Evolutionary conservation across 2,329 filamentous ascomycete species (phyloP), one percentile per base, ranked within the genome.

Genomic region (Macrophomina pseudophaseolina): DNA sequence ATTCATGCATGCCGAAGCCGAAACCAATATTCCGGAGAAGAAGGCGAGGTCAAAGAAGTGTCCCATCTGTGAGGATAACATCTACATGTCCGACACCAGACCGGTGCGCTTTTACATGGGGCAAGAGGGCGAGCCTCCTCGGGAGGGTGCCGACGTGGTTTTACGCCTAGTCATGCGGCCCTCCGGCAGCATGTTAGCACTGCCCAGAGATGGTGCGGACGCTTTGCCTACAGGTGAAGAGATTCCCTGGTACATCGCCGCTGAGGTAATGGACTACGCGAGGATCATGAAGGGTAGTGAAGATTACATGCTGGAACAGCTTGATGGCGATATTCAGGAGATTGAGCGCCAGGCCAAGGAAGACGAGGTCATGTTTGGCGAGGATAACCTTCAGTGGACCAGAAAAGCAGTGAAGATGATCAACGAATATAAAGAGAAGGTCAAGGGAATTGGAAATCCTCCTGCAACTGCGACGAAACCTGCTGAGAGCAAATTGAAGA

Each of bases 281-380:
- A 88, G 94, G 46, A 90, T 98, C 65, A 97, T 99, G 92, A 97
- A 94, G 76, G 95, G 94, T 6, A 94, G 92, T 4, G 88, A 91
- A 72, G 89, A 91, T 40, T 99, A 99, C 75, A 94, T 99, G 90
- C 76, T 83, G 12, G 84, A 88, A 64, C 91, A 98, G 74, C 94
- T 90, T 72, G 88, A 96, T 69, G 82, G 87, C 44, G 94, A 98
- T 75, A 89, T 97, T 42, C 82, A 86, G 46, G 89, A 92, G 18
- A 82, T 99, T 30, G 81, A 87, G 68, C 84, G 84, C 69, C 93
- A 97, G 80, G 93, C 93, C 73, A 88, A 89, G 70, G 93, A 97
- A 76, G 95, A 99, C 74, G 92, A 97, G 79, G 81, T 95, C 40
- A 86, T 97, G 77, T 99, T 97, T 79, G 94, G 88, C 6, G 93